Evolutionary conservation across 495 filamentous ascomycete genomes (phyloP), one percentile per base, ranked within the genome.

Genomic region (Penicillium pulvis): DNA sequence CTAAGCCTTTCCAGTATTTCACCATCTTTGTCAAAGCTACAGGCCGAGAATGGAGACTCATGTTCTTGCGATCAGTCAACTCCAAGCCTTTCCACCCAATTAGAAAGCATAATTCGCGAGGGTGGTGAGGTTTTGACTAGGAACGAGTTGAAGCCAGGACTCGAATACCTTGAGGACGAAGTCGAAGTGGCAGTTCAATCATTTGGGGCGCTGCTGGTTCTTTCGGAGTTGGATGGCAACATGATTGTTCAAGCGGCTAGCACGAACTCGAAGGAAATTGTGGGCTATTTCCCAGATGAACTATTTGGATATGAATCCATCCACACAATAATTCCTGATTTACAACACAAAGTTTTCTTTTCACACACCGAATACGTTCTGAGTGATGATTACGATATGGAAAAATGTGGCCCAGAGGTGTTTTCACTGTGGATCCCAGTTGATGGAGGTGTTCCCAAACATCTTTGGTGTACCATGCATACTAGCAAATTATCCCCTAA

Each of bases 381-480:
- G 35, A 84, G 88, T 43, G 89, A 90, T 49, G 74, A 83, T 0
- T 71, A 63, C 24, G 87, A 90, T 66, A 82, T 87, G 17, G 76
- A 78, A 0, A 68, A 72, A 3, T 88, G 87, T 63, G 92, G 91
- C 0, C 91, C 91, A 0, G 91, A 97, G 60, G 85, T 95, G 14
- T 93, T 97, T 61, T 87, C 83, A 23, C 75, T 95, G 39, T 83
- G 84, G 5, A 76, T 96, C 20, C 77, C 79, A 14, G 69, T 77
- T 1, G 80, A 83, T 1, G 57, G 62, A 12, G 71, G 71, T 31
- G 77, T 64, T 59, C 72, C 73, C 5, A 74, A 83, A 30, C 90
- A 88, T 65, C 66, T 93, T 6, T 95, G 92, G 92, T 94, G 91
- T 70, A 91, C 90, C 23, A 88, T 95, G 69, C 92, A 96, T 70